Base-by-base conservation (phyloP, 1,284 basidiomycete species). In the Trichosporon faecale region DNA sequence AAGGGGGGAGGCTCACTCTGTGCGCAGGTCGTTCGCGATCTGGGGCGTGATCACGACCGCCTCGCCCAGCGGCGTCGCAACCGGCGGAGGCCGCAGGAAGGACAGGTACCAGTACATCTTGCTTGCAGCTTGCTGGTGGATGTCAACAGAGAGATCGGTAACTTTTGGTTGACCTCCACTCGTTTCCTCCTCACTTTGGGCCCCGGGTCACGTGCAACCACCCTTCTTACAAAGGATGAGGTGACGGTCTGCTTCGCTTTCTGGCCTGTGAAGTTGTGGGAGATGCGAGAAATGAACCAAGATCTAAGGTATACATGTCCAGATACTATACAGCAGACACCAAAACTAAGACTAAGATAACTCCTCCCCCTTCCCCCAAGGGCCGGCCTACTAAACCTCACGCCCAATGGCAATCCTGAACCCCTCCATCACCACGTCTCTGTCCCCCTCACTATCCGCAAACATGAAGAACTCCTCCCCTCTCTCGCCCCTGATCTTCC, bases 51-150 rank as follows among this genome's bases (percentile, higher is more conserved):
- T 80, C 5, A 72, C 76, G 57, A 82, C 76, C 16, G 73, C 70
- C 4, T 76, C 74, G 1, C 67, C 46, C 4, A 74, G 66, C 0
- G 74, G 23, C 37, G 77, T 70, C 1, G 76, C 73, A 2, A 79
- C 75, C 1, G 83, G 82, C 12, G 83, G 83, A 1, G 83, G 82
- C 2, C 83, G 77, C 2, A 84, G 78, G 72, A 84, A 84, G 21
- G 83, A 84, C 61, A 83, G 77, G 72, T 84, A 83, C 80, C 79
- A 84, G 77, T 82, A 83, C 83, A 84, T 84, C 18, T 6, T 18
- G 9, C 35, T 37, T 37, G 11, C 9, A 14, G 35, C 12, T 14
- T 37, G 35, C 21, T 33, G 65, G 61, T 44, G 27, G 27, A 31
- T 29, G 57, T 29, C 57, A 61, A 61, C 57, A 55, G 33, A 44